phyloP scores from a whole-genome alignment of 169 alveolate species.

The Plasmodium blacklocki region DNA sequence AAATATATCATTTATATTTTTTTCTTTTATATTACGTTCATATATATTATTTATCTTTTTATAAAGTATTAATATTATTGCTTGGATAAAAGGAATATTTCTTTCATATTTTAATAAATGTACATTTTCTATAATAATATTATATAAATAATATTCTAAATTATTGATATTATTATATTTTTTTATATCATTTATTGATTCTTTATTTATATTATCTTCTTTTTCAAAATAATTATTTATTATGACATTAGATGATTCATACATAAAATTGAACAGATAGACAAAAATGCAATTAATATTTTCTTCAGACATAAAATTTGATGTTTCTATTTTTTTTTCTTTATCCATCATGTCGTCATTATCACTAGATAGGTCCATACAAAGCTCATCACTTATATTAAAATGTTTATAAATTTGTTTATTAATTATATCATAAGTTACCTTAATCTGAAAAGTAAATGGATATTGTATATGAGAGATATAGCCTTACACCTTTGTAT shows the following conservation, averaged over 20 bases:
- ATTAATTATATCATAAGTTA: constrained; percentile 36
- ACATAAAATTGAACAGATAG: constrained; percentile 30
- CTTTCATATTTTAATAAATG: constrained; percentile 30
- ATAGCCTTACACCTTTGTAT: no score
- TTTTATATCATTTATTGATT: constrained; percentile 41
- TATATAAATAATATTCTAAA: constrained; percentile 28
- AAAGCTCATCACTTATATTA: constrained; percentile 23
- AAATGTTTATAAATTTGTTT: constrained; percentile 45
- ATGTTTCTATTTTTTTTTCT: not conserved
- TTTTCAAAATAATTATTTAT: constrained; percentile 60
- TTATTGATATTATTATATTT: constrained; percentile 44
- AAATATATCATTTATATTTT: not conserved
- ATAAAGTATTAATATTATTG: constrained; percentile 44
- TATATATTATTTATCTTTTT: constrained; percentile 12
- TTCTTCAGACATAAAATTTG: constrained; percentile 22
- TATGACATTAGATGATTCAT: constrained; percentile 51
- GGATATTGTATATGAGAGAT: no score
- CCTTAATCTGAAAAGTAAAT: constrained; percentile 16
- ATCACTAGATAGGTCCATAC: not conserved
- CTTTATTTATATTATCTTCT: constrained; percentile 14
- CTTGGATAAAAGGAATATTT: constrained; percentile 32
- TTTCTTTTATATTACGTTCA: not conserved
- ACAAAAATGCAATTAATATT: constrained; percentile 39
- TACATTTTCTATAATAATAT: constrained; percentile 40
- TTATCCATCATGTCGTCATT: not conserved